Conservation (phyloP, 352 stramenopile species). For the Pythium coloratum region DNA sequence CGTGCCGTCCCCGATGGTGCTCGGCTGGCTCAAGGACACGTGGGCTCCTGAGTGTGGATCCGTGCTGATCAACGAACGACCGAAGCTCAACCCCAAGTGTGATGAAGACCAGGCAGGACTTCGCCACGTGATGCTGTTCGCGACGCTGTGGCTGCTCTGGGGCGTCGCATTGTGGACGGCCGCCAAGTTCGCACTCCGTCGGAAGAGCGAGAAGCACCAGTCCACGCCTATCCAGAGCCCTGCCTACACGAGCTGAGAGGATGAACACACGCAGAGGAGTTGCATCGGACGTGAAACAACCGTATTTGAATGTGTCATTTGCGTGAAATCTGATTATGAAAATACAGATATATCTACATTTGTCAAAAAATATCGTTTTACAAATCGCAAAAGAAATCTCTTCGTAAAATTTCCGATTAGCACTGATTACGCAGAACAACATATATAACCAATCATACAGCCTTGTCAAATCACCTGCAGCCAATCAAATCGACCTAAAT, state of each 20-base stretch:
- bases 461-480: no score
- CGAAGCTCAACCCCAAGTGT: not conserved
- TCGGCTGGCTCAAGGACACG: slow-evolving; percentile 85
- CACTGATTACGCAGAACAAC: no score
- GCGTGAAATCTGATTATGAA: no score
- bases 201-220: not conserved
- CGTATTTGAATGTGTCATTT: no score
- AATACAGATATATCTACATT: no score
- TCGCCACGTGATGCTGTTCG: not conserved
- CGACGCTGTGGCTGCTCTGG: not conserved
- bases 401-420: no score
- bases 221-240: not conserved
- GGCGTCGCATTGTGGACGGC: not conserved
- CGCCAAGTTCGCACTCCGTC: not conserved
- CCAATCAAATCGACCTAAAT: no score
- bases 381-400: no score
- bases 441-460: no score
- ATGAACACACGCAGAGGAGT: no score
- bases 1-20: slow-evolving; percentile 85
- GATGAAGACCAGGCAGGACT: not conserved
- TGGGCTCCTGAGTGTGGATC: slow-evolving; percentile 72
- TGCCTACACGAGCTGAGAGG: not conserved
- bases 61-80: not conserved
- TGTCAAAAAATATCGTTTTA: no score
- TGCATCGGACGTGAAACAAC: no score